These are phyloP conservation scores for Geotrichum australiense DNA, from an alignment of 1,139 yeast genomes.

Conservation along the genomic window DNA sequence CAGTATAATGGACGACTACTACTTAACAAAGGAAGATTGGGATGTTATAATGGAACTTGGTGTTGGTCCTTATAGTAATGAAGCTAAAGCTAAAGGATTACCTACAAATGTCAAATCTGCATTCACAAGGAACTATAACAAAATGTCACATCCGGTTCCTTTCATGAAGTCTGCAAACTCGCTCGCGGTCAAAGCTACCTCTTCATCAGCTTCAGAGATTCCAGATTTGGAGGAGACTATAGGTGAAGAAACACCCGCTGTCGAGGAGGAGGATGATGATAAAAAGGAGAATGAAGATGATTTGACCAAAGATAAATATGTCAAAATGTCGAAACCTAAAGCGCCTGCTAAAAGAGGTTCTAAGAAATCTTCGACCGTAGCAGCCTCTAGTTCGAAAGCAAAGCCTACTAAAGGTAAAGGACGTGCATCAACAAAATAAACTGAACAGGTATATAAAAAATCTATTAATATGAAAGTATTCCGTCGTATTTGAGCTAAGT, in stretches of 20 bases:
- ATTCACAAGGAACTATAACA: slow-evolving; percentile 79
- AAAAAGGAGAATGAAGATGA: slow-evolving; percentile 33
- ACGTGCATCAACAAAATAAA: slow-evolving; percentile 17
- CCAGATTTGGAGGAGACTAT: slow-evolving; percentile 55
- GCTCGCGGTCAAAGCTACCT: slow-evolving; percentile 38
- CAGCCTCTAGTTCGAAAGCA: slow-evolving; percentile 20
- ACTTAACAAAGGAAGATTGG: slow-evolving; percentile 85
- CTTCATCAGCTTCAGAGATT: slow-evolving; percentile 28
- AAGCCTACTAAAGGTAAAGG: slow-evolving; percentile 22
- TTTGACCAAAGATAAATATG: slow-evolving; percentile 50
- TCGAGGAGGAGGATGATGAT: slow-evolving; percentile 42
- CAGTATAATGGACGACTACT: slow-evolving; percentile 71
- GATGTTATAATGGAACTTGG: slow-evolving; percentile 77
- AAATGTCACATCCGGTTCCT: slow-evolving; percentile 73
- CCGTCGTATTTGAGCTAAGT: neutral
- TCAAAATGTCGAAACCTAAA: slow-evolving; percentile 41
- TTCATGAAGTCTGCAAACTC: slow-evolving; percentile 60
- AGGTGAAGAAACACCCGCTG: slow-evolving; percentile 54
- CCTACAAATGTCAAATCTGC: slow-evolving; percentile 73
- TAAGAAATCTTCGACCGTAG: slow-evolving; percentile 18
- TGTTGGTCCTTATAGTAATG: slow-evolving; percentile 47
- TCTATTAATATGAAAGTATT: slow-evolving; percentile 1
- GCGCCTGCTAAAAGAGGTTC: slow-evolving; percentile 22
- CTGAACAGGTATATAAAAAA: neutral
- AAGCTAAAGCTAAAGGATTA: slow-evolving; percentile 58